These are phyloP conservation scores for Hygrophoropsis aurantiaca DNA, from an alignment of 768 basidiomycete genomes.

Conservation along the genomic window DNA sequence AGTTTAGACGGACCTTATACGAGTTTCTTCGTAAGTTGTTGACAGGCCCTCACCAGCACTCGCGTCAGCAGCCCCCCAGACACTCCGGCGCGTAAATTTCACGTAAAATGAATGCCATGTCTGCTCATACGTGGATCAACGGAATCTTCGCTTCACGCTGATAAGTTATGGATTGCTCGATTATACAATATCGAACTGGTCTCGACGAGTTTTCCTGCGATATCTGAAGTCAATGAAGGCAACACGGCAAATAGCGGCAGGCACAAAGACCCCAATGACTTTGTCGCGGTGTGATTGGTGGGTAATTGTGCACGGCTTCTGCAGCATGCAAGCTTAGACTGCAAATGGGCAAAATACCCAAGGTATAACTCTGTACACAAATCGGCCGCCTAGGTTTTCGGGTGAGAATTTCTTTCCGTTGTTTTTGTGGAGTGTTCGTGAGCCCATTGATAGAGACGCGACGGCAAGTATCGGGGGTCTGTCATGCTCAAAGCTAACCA, in stretches of 20 bases:
- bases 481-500: constrained; percentile 27
- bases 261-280: constrained; percentile 2
- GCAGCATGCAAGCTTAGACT: constrained; percentile 1
- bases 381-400: constrained; percentile 5
- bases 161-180: neutral
- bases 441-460: too few species aligned
- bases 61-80: constrained; percentile 25
- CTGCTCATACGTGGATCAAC: neutral
- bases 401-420: too few species aligned
- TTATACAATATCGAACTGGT: too few species aligned
- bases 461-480: constrained; percentile 17
- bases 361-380: neutral
- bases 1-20: constrained; percentile 62
- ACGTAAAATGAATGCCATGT: neutral
- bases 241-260: neutral
- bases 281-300: neutral
- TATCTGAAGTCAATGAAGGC: too few species aligned
- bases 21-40: constrained; percentile 27
- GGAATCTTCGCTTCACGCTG: neutral
- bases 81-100: neutral
- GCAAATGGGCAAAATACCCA: neutral
- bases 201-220: too few species aligned
- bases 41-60: constrained; percentile 21
- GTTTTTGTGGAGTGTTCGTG: too few species aligned
- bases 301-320: constrained; percentile 8